phyloP scores from a whole-genome alignment of 116 monocot genomes.

The Papilionanthe hybrid region DNA sequence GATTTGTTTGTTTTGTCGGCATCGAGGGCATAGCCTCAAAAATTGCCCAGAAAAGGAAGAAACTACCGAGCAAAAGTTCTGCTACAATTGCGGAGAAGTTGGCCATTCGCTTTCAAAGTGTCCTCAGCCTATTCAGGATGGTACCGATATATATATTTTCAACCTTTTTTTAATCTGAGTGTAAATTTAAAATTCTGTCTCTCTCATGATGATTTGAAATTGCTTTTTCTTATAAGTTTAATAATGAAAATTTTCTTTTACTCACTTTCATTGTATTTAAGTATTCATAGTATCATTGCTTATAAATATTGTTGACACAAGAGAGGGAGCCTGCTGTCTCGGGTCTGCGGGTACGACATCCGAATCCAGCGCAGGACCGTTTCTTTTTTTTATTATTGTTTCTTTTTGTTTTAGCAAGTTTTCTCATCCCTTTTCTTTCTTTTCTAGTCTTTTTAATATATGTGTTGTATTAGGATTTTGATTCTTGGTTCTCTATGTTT shows the following conservation, averaged over 20 bases:
- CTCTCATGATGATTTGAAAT: not conserved
- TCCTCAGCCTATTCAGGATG: constrained; percentile 67
- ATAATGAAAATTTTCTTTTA: not conserved
- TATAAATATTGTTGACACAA: not conserved
- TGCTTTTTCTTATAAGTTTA: not conserved
- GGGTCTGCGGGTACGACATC: no score
- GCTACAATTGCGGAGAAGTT: constrained; percentile 90
- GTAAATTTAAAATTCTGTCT: not conserved
- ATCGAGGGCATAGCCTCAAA: constrained; percentile 84
- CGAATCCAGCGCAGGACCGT: no score
- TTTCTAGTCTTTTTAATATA: no score
- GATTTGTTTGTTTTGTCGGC: constrained; percentile 91
- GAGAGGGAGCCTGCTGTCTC: no score
- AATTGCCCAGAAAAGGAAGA: constrained; percentile 71
- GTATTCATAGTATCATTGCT: not conserved
- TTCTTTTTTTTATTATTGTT: no score
- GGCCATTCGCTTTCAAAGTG: constrained; percentile 83
- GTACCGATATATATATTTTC: constrained; percentile 22
- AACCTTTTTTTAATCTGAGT: not conserved
- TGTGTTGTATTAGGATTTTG: no score
- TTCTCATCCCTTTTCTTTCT: no score
- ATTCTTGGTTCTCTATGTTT: no score
- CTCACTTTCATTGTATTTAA: not conserved
- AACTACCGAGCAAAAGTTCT: constrained; percentile 45
- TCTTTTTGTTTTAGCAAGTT: no score